Evolutionary conservation across 2,329 filamentous ascomycete genomes (phyloP).

Genomic region (Phaeophleospora eucalypticola): DNA sequence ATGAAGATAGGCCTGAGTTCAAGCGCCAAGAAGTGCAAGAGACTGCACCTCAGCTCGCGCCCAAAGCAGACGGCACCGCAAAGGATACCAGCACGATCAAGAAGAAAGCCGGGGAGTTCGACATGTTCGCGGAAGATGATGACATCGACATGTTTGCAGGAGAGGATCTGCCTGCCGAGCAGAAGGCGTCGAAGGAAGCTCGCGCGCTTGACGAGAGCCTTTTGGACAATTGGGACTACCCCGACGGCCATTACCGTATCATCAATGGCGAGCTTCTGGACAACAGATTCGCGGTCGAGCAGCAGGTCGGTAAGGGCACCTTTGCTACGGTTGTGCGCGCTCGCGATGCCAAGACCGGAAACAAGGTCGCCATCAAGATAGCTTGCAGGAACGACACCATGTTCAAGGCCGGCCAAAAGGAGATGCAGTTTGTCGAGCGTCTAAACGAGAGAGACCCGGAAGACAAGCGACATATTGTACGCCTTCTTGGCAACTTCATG

Average conservation of each 20-base stretch:
- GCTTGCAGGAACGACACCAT: constrained; percentile 78
- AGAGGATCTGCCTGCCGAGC: constrained; percentile 34
- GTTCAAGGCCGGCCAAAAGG: constrained; percentile 85
- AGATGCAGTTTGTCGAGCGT: constrained; percentile 88
- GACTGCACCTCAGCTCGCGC: neutral
- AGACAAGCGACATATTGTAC: constrained; percentile 86
- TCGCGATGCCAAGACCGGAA: constrained; percentile 64
- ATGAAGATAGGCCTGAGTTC: constrained; percentile 58
- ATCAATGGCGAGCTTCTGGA: constrained; percentile 88
- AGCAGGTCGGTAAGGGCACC: constrained; percentile 86
- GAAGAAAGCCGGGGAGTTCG: constrained; percentile 41
- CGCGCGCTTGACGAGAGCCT: constrained; percentile 66
- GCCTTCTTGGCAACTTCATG: constrained; percentile 81
- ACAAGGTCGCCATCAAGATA: constrained; percentile 92
- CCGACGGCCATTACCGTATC: constrained; percentile 94
- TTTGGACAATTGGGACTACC: constrained; percentile 88
- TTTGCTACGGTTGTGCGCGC: constrained; percentile 95
- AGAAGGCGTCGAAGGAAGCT: constrained; percentile 48
- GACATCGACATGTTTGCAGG: constrained; percentile 90
- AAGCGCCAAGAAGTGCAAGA: constrained; percentile 27
- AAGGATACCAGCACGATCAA: constrained; percentile 1
- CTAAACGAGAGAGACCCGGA: constrained; percentile 81
- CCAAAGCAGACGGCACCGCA: neutral
- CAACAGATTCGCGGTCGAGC: constrained; percentile 81
- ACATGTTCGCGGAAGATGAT: constrained; percentile 61